Conservation (phyloP, 305 asterid species). For the Fraxinus paxiana region DNA sequence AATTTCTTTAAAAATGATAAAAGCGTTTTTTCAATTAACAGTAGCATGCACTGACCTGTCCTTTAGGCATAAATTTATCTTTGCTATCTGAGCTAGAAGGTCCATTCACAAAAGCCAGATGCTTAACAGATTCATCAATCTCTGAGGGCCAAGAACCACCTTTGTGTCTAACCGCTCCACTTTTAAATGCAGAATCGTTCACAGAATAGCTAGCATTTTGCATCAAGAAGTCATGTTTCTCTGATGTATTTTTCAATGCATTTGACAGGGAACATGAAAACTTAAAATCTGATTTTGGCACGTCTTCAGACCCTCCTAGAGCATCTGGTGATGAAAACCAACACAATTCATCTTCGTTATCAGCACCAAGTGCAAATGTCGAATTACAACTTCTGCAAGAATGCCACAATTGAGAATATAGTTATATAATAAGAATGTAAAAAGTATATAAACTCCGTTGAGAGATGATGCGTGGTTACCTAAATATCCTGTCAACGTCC, state of each 20-base stretch:
- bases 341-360: slow-evolving; percentile 55
- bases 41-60: slow-evolving; percentile 38
- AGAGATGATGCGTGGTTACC: slow-evolving; percentile 42
- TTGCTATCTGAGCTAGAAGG: slow-evolving; percentile 32
- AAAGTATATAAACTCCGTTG: background rate
- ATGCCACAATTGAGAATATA: slow-evolving; percentile 18
- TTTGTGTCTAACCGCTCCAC: slow-evolving; percentile 32
- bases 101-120: slow-evolving; percentile 37
- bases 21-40: background rate
- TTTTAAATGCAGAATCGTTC: slow-evolving; percentile 30
- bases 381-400: slow-evolving; percentile 71
- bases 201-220: slow-evolving; percentile 27
- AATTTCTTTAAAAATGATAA: slow-evolving; percentile 9
- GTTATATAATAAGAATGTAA: slow-evolving; percentile 14
- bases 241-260: slow-evolving; percentile 31
- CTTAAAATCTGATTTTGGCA: slow-evolving; percentile 40
- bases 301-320: slow-evolving; percentile 44
- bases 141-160: slow-evolving; percentile 42
- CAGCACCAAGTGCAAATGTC: slow-evolving; percentile 65
- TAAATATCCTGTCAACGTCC: slow-evolving; percentile 77
- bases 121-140: slow-evolving; percentile 28
- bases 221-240: slow-evolving; percentile 31
- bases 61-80: slow-evolving; percentile 33
- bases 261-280: slow-evolving; percentile 48
- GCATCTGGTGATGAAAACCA: slow-evolving; percentile 67